A percentile compares a stretch with the other conserved stretches of the same genome.
Conservation (phyloP, 108 stramenopile genomes). For the Nitzschia sp. region DNA sequence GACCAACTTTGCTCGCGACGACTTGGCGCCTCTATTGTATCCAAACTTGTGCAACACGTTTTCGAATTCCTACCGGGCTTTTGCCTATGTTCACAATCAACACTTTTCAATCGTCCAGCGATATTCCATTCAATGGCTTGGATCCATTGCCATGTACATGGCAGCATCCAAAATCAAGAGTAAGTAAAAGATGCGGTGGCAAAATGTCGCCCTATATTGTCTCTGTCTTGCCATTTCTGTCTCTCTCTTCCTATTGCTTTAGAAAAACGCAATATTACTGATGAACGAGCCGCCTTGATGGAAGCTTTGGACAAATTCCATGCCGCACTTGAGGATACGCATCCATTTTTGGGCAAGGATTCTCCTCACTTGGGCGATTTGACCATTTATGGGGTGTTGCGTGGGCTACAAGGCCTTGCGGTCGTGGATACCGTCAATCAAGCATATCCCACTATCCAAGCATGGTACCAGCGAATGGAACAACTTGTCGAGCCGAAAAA, state of each 20-base stretch:
- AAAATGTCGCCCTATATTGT: no score
- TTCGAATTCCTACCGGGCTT: slow-evolving; percentile 75
- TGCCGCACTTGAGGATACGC: slow-evolving; percentile 37
- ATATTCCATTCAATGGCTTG: slow-evolving; percentile 61
- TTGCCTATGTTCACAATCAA: slow-evolving; percentile 78
- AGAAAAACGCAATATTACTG: slow-evolving; percentile 76
- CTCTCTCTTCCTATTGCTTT: no score
- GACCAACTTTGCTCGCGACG: slow-evolving; percentile 78
- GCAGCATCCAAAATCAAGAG: slow-evolving; percentile 85
- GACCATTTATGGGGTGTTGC: slow-evolving; percentile 83
- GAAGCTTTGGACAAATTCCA: slow-evolving; percentile 61
- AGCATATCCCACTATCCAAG: slow-evolving; percentile 2
- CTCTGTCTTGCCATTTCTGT: no score
- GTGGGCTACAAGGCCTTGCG: slow-evolving; percentile 67
- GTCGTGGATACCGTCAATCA: slow-evolving; percentile 12
- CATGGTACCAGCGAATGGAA: slow-evolving; percentile 12
- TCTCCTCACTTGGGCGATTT: slow-evolving; percentile 79
- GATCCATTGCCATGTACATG: slow-evolving; percentile 88
- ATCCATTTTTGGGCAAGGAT: not conserved
- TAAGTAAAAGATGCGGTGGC: slow-evolving; percentile 49
- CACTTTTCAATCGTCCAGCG: slow-evolving; percentile 63
- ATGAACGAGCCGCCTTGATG: slow-evolving; percentile 74
- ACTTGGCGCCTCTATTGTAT: slow-evolving; percentile 84
- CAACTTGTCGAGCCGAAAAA: not conserved
- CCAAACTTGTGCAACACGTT: slow-evolving; percentile 89